These are phyloP conservation scores for Trichoderma sp. DNA, from an alignment of 2,329 filamentous ascomycete species.

Conservation along the genomic window DNA sequence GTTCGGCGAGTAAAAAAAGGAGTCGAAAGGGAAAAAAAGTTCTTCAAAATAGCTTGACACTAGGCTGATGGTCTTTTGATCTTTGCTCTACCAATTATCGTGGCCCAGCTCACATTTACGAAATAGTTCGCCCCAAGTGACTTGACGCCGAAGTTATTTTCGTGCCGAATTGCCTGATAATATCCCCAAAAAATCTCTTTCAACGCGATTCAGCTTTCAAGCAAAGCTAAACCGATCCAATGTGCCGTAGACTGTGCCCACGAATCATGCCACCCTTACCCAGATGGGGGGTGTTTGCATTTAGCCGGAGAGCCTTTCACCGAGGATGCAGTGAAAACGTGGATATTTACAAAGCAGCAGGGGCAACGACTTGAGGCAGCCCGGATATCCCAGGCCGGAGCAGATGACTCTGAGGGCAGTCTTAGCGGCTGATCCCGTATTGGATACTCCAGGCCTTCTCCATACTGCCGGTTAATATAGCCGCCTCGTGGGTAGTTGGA, in stretches of 20 bases:
- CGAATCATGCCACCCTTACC: constrained; percentile 4
- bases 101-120: neutral
- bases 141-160: neutral
- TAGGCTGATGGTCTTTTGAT: neutral
- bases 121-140: neutral
- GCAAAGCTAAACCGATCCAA: neutral
- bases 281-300: constrained; percentile 1
- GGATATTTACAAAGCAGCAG: constrained; percentile 5
- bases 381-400: neutral
- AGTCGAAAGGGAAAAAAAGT: neutral
- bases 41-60: neutral
- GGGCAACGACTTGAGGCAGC: neutral
- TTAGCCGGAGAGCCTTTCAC: constrained; percentile 14
- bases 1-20: neutral
- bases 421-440: constrained; percentile 13
- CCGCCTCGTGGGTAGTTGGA: constrained; percentile 11
- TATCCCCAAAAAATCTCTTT: neutral
- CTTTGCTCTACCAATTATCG: neutral
- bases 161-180: neutral
- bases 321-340: constrained; percentile 9
- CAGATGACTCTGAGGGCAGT: constrained; percentile 12
- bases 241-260: neutral
- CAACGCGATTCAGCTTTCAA: neutral
- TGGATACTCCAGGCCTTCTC: neutral
- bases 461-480: constrained; percentile 20